Percentiles rank a stretch among this genome's conserved stretches.
Conservation (phyloP, 2,329 filamentous ascomycete genomes). For the Epichloe hybrida region DNA sequence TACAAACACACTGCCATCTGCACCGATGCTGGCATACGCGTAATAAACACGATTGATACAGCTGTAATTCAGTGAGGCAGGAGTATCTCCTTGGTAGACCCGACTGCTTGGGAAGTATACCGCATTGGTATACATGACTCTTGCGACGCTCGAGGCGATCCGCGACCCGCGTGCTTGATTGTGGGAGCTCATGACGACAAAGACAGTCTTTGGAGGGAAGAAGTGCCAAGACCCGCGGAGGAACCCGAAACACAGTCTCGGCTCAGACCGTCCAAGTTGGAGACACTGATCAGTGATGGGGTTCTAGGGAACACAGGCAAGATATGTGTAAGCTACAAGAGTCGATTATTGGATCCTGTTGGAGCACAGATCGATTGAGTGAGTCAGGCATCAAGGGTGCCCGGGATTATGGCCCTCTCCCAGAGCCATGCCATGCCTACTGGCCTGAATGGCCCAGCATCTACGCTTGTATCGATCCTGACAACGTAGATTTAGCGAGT, state of each 20-base stretch:
- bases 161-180: slow-evolving; percentile 33
- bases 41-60: slow-evolving; percentile 42
- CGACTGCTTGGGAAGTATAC: slow-evolving; percentile 76
- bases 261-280: too few relatives aligned
- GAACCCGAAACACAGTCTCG: too few relatives aligned
- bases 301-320: slow-evolving; percentile 8
- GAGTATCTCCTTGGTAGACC: slow-evolving; percentile 60
- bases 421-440: too few relatives aligned
- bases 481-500: too few relatives aligned
- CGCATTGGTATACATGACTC: slow-evolving; percentile 52
- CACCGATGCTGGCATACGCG: slow-evolving; percentile 31
- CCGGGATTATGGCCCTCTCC: too few relatives aligned
- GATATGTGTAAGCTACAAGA: slow-evolving; percentile 4
- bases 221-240: too few relatives aligned
- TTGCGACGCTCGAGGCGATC: slow-evolving; percentile 28
- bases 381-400: too few relatives aligned
- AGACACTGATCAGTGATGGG: too few relatives aligned
- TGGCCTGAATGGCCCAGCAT: too few relatives aligned
- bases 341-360: not conserved
- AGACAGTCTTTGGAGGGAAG: too few relatives aligned
- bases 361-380: not conserved
- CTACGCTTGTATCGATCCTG: too few relatives aligned
- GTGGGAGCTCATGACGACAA: slow-evolving; percentile 22
- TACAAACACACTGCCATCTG: slow-evolving; percentile 58
- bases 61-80: slow-evolving; percentile 58